Evolutionary conservation across 805 yeast genomes (phyloP), one percentile per base, ranked within the genome.

Genomic region (Jamesozyma piceae): DNA sequence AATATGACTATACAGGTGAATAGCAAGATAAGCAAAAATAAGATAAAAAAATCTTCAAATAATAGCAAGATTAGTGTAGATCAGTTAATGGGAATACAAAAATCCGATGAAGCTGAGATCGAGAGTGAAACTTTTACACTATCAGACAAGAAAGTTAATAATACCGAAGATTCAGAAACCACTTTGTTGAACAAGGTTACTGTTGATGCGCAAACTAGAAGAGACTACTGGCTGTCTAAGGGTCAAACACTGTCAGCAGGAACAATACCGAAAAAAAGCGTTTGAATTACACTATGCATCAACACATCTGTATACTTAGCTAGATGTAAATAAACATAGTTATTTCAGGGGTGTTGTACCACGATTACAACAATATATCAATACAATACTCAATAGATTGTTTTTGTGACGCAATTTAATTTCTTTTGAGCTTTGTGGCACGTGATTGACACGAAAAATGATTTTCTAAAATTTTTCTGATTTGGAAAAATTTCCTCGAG

Each of bases 161-260:
- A 27, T 13, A 21, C 8, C n/a, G 26, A 33, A 24, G 15, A 17
- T 8, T 6, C 28, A 11, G 28, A 24, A 24, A 6, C 28, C 6
- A 6, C 28, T 11, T 29, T 41, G 5, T 31, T 55, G 20, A 46
- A 48, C 27, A 53, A 44, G 35, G 32, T 39, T 8, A 52, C 58
- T 1, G 64, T 60, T 3, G 60, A 60, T 41, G 60, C 63, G 1
- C 63, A 57, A 38, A 60, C 65, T 1, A 51, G 53, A 42, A 43
- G 65, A 24, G 60, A 60, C 35, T 61, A 60, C 44, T 61, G 65
- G 65, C 46, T 58, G 26, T 57, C 61, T 24, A 61, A 61, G 46
- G 64, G 64, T 14, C 54, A 53, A 30, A 46, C 51, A n/a, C 45
- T 54, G 28, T 38, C 49, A 4, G 28, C 38, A 5, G 39, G 34